Evolutionary conservation across 257 asterid genomes (phyloP), one percentile per base, ranked within the genome.

Genomic region (Nicotiana obtusifolia): DNA sequence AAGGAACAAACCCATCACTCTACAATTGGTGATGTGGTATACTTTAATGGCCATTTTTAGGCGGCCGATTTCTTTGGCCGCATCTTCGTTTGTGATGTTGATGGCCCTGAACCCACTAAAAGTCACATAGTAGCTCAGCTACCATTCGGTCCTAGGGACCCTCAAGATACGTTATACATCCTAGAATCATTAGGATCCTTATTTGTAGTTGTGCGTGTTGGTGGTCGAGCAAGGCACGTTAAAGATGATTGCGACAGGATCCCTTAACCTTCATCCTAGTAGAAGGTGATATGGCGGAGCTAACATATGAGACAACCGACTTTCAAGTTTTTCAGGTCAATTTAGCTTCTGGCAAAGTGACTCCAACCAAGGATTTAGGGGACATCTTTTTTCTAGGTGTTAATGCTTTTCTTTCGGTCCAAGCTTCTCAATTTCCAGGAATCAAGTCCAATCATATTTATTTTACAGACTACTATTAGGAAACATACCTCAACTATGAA

Each of bases 351-450:
- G 6, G 57, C 33, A 5, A 41, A 15, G 57, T 5, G 13, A 69
- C 30, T 3, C 77, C 1, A 69, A 41, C 17, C 57, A 37, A 9
- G 31, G 57, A 41, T n/a, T 37, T 69, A 69, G 57, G 77, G 7
- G 77, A 37, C n/a, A 17, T 1, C 2, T 37, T 69, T 69, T 69
- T 69, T 5, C 5, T 37, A 31, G 77, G 77, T 41, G 77, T 33
- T 20, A 69, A 41, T 41, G 77, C 57, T 69, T 69, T 33, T 69
- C 33, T 69, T 20, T 69, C 57, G 13, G 52, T 37, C 31, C 77
- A 69, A 41, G 57, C 77, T 37, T 69, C 77, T 69, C 77, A 69
- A 69, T 69, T n/a, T 37, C n/a, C 77, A 8, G 77, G 77, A 37
- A 69, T 37, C 77, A 37, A 20, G 77, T 31, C 56, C 77, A 69